Evolutionary conservation across 371 early-diverging fungal genomes (phyloP).

Genomic region (Mortierella sp.): DNA sequence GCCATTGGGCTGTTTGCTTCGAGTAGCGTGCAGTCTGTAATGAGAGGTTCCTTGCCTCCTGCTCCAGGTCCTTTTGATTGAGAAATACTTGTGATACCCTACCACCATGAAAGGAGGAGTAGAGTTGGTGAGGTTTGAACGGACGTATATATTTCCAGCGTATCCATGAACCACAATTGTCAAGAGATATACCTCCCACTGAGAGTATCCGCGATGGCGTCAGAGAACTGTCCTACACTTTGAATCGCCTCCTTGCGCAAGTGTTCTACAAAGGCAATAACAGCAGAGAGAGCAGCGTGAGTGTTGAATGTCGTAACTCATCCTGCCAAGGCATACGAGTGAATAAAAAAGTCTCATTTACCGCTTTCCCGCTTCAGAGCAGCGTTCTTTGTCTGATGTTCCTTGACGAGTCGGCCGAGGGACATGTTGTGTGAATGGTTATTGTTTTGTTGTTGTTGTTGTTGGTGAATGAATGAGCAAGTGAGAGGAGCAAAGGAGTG

Average conservation of each 20-base stretch:
- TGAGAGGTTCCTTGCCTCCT: slow-evolving; percentile 66
- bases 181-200: slow-evolving; percentile 64
- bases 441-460: not conserved
- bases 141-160: not conserved
- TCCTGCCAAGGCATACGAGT: not conserved
- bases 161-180: not conserved
- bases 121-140: no score
- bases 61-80: slow-evolving; percentile 74
- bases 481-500: not conserved
- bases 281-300: not conserved
- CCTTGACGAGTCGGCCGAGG: slow-evolving; percentile 60
- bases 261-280: slow-evolving; percentile 60
- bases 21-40: slow-evolving; percentile 63
- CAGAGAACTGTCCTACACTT: slow-evolving; percentile 67
- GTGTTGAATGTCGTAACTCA: not conserved
- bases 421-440: slow-evolving; percentile 34
- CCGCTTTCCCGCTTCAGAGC: slow-evolving; percentile 62
- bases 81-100: slow-evolving; percentile 69
- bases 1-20: slow-evolving; percentile 75
- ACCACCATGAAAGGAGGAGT: no score
- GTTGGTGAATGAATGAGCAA: not conserved
- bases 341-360: slow-evolving; percentile 13
- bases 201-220: slow-evolving; percentile 67
- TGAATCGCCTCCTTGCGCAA: slow-evolving; percentile 66
- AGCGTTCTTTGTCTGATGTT: slow-evolving; percentile 63